phyloP scores from a whole-genome alignment of 2,329 filamentous ascomycete genomes.

The Sarocladium oryzae region DNA sequence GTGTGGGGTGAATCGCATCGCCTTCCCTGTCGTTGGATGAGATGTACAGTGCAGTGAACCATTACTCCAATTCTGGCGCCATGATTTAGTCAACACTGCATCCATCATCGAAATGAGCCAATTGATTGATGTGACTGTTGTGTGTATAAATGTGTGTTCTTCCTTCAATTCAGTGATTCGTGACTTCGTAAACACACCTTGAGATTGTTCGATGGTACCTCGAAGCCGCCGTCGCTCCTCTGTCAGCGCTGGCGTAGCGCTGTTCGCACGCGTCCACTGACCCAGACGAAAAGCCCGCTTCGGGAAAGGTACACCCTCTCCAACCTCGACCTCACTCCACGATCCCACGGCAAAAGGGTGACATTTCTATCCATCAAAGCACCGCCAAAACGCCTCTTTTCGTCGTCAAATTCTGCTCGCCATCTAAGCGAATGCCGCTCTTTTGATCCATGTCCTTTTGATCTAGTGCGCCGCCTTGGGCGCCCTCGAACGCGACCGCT shows the following conservation, averaged over 20 bases:
- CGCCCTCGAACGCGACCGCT: constrained; percentile 45
- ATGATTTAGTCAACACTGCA: no score
- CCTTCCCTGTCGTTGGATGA: no score
- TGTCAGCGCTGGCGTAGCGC: not conserved
- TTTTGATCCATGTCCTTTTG: constrained; percentile 45
- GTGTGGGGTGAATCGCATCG: no score
- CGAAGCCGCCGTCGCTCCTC: not conserved
- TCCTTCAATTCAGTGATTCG: no score
- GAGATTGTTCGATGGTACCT: not conserved
- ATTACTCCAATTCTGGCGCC: no score
- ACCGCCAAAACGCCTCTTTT: constrained; percentile 35
- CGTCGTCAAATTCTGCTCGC: constrained; percentile 29
- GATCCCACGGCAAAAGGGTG: constrained; percentile 44
- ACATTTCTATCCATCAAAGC: constrained; percentile 45
- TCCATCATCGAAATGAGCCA: no score
- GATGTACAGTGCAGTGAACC: no score
- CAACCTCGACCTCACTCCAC: constrained; percentile 50
- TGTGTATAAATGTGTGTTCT: no score
- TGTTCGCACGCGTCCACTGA: constrained; percentile 14
- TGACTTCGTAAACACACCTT: no score
- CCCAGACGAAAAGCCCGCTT: constrained; percentile 30
- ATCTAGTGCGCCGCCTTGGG: constrained; percentile 37
- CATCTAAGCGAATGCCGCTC: constrained; percentile 49
- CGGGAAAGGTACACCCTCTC: constrained; percentile 30
- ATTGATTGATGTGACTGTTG: no score